Base-by-base conservation (phyloP, 495 filamentous ascomycete genomes). In the Annulohypoxylon stygium region DNA sequence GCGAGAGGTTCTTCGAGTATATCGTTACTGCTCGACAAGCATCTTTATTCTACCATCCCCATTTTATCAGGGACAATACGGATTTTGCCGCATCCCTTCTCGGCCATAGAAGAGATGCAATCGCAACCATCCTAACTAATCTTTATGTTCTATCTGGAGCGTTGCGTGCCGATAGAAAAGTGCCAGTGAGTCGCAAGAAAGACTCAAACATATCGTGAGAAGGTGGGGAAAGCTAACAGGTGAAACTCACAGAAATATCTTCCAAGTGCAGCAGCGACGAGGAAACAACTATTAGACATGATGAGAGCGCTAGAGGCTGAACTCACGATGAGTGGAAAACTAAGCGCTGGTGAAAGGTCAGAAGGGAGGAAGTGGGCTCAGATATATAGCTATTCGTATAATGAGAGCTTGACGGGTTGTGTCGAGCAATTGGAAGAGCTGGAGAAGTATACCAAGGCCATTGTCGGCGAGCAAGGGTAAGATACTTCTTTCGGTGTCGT, bases 1-100 rank as follows among this genome's bases (percentile, higher is more conserved):
- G 84, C 59, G 87, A 89, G 70, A 78, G 80, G 7, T 87, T 89
- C 78, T 87, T 89, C 61, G 87, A 88, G 69, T 86, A 88, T 61
- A 81, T 89, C 37, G 82, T 89, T 50, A 81, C 86, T 53, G 83
- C 89, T 7, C 87, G 87, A 7, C 86, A 89, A 66, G 85, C 86
- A 9, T 84, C 82, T n/a, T 71, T 89, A 23, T 88, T 87, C 65
- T 90, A 88, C 71, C 86, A 86, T 51, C 86, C 86, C 1, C 78
- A 80, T 45, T 82, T 76, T 34, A 79, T 82, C n/a, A 66, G 79
- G 69, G 81, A 83, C 62, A 80, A 82, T 50, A 76, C 81, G 16
- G 81, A 82, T 18, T 83, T 81, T 33, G 78, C 80, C 1, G 78
- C 80, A 57, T 75, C 78, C 4, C 78, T 90, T 26, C 73, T 88